Base-by-base conservation (phyloP, 495 filamentous ascomycete genomes). In the Saxophila tyrrhenica region DNA sequence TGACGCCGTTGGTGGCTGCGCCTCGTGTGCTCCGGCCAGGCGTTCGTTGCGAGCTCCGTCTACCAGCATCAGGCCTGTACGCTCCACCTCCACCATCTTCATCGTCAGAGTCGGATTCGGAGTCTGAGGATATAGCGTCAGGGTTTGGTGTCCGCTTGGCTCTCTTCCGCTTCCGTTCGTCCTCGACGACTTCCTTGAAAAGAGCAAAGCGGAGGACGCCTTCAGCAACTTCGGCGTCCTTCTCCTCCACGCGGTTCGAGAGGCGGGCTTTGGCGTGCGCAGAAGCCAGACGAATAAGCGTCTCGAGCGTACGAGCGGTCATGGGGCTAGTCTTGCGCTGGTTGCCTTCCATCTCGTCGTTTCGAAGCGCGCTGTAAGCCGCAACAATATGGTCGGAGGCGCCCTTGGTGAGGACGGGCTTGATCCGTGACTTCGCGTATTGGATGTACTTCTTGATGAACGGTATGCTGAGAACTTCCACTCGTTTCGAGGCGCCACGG, bases 401-500 rank as follows among this genome's bases (percentile, higher is more conserved):
- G 24, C 88, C 89, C 65, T 91, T 90, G 16, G 94, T 95, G 52
- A 99, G 71, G 22, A 94, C 74, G 3, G 92, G 92, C 79, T 89
- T 91, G 62, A 95, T 78, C 66, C 92, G 74, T 24, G 81, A 83
- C 71, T 97, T 97, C 60, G 94, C 90, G 68, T 99, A 99, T 66
- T 99, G 92, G 55, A 99, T 89, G 68, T 96, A 99, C 70, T 99
- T 99, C 75, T 97, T 97, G 71, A 99, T 89, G 73, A 99, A 99
- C 0, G 91, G 89, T 54, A 99, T 95, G 70, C 86, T 92, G 52
- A 97, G 75, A n/a, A 99, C 87, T 67, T 96, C 89, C 35, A 83
- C 77, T 55, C 85, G 83, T 69, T 87, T 86, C 63, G 78, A 79
- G 9, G 78, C 64, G 42, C 84, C 85, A 23, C 89, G 83, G 20